Evolutionary conservation across 2,329 filamentous ascomycete genomes (phyloP).

Genomic region (Apiospora kogelbergensis): DNA sequence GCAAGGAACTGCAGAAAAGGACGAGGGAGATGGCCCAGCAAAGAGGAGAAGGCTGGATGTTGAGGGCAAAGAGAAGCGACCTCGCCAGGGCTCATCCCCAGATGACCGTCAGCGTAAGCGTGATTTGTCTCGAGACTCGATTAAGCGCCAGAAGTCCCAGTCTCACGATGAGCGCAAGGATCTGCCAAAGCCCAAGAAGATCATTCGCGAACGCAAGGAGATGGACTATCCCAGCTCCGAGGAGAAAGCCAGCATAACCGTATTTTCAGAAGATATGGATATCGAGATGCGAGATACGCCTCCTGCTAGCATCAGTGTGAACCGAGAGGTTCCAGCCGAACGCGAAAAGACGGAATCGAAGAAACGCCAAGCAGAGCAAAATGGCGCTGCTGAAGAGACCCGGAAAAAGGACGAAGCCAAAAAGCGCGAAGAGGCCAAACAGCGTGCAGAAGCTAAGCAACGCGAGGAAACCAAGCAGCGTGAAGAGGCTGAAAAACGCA

Average conservation of each 20-base stretch:
- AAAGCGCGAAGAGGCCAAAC: slow-evolving; percentile 25
- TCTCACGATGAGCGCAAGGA: slow-evolving; percentile 38
- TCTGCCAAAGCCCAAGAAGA: slow-evolving; percentile 37
- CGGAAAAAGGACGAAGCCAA: slow-evolving; percentile 33
- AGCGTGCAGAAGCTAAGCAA: slow-evolving; percentile 30
- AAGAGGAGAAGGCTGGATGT: slow-evolving; percentile 60
- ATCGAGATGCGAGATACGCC: slow-evolving; percentile 54
- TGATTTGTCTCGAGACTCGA: slow-evolving; percentile 40
- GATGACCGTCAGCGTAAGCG: slow-evolving; percentile 48
- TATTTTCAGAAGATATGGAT: slow-evolving; percentile 58
- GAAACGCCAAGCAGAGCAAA: slow-evolving; percentile 34
- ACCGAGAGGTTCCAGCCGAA: slow-evolving; percentile 29
- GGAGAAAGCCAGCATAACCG: slow-evolving; percentile 52
- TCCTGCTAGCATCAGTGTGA: slow-evolving; percentile 26
- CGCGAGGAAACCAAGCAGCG: slow-evolving; percentile 21
- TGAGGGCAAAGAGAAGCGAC: slow-evolving; percentile 51
- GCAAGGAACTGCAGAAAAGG: slow-evolving; percentile 52
- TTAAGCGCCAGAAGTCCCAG: slow-evolving; percentile 35
- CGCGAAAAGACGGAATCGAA: slow-evolving; percentile 39
- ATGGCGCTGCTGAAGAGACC: slow-evolving; percentile 28
- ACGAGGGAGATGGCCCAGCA: slow-evolving; percentile 48
- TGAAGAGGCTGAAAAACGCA: slow-evolving; percentile 31
- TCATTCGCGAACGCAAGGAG: slow-evolving; percentile 42
- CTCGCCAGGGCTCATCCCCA: slow-evolving; percentile 42
- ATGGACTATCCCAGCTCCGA: slow-evolving; percentile 38